Percentiles rank a stretch among this genome's conserved stretches.
Evolutionary conservation across 2,329 filamentous ascomycete species (phyloP).

Genomic region (Epicoccum sorghinum): DNA sequence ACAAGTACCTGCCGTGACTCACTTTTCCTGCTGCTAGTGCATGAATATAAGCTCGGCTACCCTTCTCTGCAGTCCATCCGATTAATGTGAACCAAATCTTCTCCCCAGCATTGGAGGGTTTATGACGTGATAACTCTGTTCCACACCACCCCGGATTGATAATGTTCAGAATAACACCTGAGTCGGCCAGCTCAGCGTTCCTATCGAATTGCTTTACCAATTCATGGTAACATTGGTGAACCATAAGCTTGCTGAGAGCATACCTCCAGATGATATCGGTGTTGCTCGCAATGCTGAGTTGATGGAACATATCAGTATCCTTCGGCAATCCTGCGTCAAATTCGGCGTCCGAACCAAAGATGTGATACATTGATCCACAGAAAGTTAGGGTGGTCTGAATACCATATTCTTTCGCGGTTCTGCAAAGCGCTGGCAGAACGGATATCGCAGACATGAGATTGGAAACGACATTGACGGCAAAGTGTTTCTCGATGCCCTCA

Average conservation of each 20-base stretch:
- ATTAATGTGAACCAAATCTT: slow-evolving; percentile 8
- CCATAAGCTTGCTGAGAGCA: slow-evolving; percentile 17
- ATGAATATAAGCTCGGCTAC: slow-evolving; percentile 10
- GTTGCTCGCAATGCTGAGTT: slow-evolving; percentile 6
- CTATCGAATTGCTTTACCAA: not conserved
- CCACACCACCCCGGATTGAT: slow-evolving; percentile 16
- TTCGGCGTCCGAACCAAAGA: slow-evolving; percentile 13
- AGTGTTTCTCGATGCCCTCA: slow-evolving; percentile 32
- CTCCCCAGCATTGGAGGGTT: slow-evolving; percentile 5
- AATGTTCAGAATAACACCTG: slow-evolving; percentile 7
- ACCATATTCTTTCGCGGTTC: slow-evolving; percentile 4
- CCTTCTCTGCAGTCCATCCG: slow-evolving; percentile 16
- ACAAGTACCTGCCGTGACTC: slow-evolving; percentile 15
- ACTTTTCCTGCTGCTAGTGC: slow-evolving; percentile 12
- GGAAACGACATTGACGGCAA: slow-evolving; percentile 34
- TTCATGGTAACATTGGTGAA: slow-evolving; percentile 14
- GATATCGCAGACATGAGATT: slow-evolving; percentile 29
- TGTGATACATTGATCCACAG: slow-evolving; percentile 18
- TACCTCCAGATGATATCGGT: slow-evolving; percentile 16
- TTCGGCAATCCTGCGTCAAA: slow-evolving; percentile 3
- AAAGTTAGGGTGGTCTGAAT: slow-evolving; percentile 11
- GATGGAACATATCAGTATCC: slow-evolving; percentile 8
- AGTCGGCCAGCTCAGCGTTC: not conserved
- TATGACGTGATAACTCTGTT: slow-evolving; percentile 14
- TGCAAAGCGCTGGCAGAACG: slow-evolving; percentile 22